Evolutionary conservation across 169 alveolate genomes (phyloP), one percentile per base, ranked within the genome.

Genomic region (Cryptosporidium bovis): DNA sequence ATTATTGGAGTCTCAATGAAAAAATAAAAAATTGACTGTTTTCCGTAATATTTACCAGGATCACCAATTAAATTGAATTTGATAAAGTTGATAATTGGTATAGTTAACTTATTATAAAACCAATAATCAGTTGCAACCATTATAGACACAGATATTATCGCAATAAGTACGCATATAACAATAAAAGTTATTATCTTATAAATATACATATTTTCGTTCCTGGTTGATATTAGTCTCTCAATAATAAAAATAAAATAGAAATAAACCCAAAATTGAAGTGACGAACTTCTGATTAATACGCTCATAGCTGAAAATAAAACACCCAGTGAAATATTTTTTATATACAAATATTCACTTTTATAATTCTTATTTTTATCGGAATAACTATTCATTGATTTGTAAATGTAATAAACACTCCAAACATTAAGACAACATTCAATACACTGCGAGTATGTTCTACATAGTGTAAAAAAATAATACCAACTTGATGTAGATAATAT

Each of bases 401-500:
- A 12, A 71, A 90, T 51, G 82, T 51, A 83, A 27, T 90, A 90
- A 3, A 83, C 82, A 8, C 89, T 84, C 91, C 90, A 83, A 51
- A 90, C 60, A 60, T 77, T 84, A 62, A 90, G 20, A 31, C 90
- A 64, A 36, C 77, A 62, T 48, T 90, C 91, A 65, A 90, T 53
- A 27, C 91, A 60, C 44, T 83, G 65, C 24, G 91, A 71, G 4
- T 89, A 83, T 2, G 91, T 83, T 65, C 93, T 60, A 55, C 91
- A 90, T 15, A 83, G 53, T 8, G 83, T 55, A 66, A 66, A 83
- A 51, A 90, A 71, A 50, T 90, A 65, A 67, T 82, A 90, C 91
- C 91, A 83, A 40, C 90, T 85, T 48, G 66, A 55, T 65, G 83
- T 48, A 46, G 82, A 50, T 36, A 83, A 66, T 51, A 48, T 31